Base-by-base conservation (phyloP, 2,329 filamentous ascomycete genomes). In the Aspergillus chevalieri region DNA sequence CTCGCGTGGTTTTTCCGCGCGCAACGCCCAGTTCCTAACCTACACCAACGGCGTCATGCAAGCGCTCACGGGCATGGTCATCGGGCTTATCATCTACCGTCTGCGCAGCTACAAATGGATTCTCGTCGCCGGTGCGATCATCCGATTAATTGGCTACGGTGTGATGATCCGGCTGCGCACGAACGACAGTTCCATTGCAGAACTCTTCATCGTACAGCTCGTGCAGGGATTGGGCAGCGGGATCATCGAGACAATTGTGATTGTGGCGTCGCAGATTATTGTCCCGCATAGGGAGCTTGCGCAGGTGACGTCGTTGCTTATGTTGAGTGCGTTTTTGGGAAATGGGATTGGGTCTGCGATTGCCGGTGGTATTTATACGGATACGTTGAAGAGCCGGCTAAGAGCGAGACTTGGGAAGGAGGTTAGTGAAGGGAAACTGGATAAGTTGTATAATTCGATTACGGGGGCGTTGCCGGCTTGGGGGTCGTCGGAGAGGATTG, bases 311-410 rank as follows among this genome's bases (percentile, higher is more conserved):
- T 72, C 75, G 1, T 54, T 79, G 43, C 65, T 76, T 12, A 60
- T 78, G 22, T 65, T 72, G 10, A 68, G 66, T 39, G 64, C 68
- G 7, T 76, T 73, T 48, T 53, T 79, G 43, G 65, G 59, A 10
- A 59, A 61, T 22, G 64, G 61, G 6, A 56, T 68, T 6, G 66
- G 65, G 3, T 61, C 68, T 6, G 67, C 69, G 39, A 69, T 77
- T 43, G 74, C 75, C 2, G 76, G 76, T 4, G 74, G 70, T 6
- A 78, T 79, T 12, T 79, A 78, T 54, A 78, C 75, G 0, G 69
- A 68, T n/a, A 67, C 69, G 0, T 68, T 78, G 52, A 67, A 69
- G 28, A 50, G 60, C 3, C 60, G 64, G 5, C 55, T 78, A 47
- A 60, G 61, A 43, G 50, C 57, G 6, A 67, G 69, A 33, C 57